Percentiles rank a stretch among this genome's conserved stretches.
These are phyloP conservation scores for Aspergillus fructus DNA, from an alignment of 2,329 filamentous ascomycete genomes.

Conservation along the genomic window DNA sequence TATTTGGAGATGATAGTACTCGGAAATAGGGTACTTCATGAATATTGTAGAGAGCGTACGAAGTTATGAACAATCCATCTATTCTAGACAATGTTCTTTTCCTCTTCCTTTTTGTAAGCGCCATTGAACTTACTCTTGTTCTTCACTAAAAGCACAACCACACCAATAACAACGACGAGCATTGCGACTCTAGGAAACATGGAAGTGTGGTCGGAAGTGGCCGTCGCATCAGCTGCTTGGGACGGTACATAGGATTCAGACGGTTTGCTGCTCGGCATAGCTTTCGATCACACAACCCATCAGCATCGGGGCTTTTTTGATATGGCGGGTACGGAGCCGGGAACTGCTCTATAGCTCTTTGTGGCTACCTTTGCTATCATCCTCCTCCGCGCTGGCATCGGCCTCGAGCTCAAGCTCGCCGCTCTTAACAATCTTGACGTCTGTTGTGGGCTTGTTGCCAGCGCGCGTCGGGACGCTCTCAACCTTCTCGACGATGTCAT, in stretches of 20 bases:
- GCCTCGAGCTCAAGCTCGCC: conserved; percentile 56
- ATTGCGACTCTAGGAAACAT: conserved; percentile 18
- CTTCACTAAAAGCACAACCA: conserved; percentile 18
- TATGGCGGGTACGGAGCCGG: conserved; percentile 27
- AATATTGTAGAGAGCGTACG: not conserved
- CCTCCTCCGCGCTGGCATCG: conserved; percentile 11
- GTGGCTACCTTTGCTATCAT: conserved; percentile 61
- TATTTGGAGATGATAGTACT: not conserved
- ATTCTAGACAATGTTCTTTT: conserved; percentile 19
- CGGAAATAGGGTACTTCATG: not conserved
- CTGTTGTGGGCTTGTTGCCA: conserved; percentile 57
- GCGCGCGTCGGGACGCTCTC: conserved; percentile 60
- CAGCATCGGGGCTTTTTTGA: conserved; percentile 28
- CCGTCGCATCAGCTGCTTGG: conserved; percentile 8
- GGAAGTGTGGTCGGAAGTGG: conserved; percentile 10
- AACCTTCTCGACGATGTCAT: conserved; percentile 59
- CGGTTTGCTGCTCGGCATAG: conserved; percentile 10
- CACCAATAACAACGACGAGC: conserved; percentile 19
- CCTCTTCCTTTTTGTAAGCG: conserved; percentile 11
- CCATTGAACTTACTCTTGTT: conserved; percentile 9
- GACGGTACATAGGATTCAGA: conserved; percentile 13
- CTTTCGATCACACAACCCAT: conserved; percentile 30
- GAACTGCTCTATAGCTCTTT: conserved; percentile 58
- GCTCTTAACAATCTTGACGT: conserved; percentile 65
- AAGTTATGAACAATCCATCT: not conserved